phyloP scores from a whole-genome alignment of 805 yeast genomes.

The Saccharomycopsis oosterbeekiorum region DNA sequence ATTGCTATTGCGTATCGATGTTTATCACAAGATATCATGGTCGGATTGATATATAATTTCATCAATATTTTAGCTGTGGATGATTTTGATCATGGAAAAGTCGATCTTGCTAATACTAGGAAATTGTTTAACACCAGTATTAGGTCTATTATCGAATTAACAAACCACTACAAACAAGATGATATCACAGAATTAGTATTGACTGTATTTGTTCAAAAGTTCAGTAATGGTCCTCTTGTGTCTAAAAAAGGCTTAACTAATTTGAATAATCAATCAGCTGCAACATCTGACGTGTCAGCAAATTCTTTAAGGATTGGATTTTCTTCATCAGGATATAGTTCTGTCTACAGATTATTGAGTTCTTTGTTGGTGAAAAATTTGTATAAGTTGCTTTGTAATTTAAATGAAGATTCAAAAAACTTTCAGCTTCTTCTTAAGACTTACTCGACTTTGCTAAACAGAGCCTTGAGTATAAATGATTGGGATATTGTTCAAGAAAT shows the following conservation, averaged over 20 bases:
- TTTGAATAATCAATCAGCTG: constrained; percentile 3
- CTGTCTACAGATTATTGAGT: constrained; percentile 60
- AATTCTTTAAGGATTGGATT: constrained; percentile 21
- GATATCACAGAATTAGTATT: constrained; percentile 69
- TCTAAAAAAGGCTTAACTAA: not conserved
- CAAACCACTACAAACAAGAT: constrained; percentile 56
- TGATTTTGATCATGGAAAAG: constrained; percentile 22
- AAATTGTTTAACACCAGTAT: constrained; percentile 55
- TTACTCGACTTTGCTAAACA: constrained; percentile 39
- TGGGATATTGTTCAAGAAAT: constrained; percentile 31
- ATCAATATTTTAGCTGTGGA: constrained; percentile 55
- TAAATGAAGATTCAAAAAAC: constrained; percentile 10
- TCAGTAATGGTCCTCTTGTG: not conserved
- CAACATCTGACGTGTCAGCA: not conserved
- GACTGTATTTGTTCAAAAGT: constrained; percentile 73
- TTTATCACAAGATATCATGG: constrained; percentile 70
- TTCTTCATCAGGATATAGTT: constrained; percentile 43
- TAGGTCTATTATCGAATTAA: constrained; percentile 55
- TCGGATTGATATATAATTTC: constrained; percentile 75
- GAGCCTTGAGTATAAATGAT: constrained; percentile 36
- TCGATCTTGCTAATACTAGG: constrained; percentile 17
- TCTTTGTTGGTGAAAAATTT: constrained; percentile 9
- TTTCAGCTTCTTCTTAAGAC: constrained; percentile 41
- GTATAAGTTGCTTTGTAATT: constrained; percentile 4
- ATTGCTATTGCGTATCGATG: constrained; percentile 58